These are phyloP conservation scores for Fusarium liriodendri DNA, from an alignment of 2,329 filamentous ascomycete genomes.

Conservation along the genomic window DNA sequence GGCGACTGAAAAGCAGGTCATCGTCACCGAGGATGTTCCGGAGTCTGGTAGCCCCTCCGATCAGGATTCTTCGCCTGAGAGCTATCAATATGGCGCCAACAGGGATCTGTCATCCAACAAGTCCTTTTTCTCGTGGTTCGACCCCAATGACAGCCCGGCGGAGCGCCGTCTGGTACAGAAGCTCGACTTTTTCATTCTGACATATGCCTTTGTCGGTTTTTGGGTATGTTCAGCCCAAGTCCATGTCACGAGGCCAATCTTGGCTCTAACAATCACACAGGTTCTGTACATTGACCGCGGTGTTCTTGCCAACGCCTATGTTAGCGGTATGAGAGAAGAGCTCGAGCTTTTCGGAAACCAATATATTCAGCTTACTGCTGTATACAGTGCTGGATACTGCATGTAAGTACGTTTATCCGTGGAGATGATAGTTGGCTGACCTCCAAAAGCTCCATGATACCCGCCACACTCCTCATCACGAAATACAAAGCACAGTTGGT, in stretches of 20 bases:
- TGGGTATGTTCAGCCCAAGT: background rate
- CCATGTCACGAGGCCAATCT: background rate
- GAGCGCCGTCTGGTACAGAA: background rate
- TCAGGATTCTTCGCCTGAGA: background rate
- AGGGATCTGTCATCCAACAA: background rate
- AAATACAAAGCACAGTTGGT: constrained; percentile 59
- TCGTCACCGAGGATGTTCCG: background rate
- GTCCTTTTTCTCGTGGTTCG: constrained; percentile 3
- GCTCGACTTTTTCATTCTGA: constrained; percentile 5
- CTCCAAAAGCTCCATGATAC: background rate
- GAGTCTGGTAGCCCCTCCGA: background rate
- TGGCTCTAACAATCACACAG: background rate
- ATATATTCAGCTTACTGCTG: constrained; percentile 63
- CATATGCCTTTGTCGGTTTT: constrained; percentile 5
- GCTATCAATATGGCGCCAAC: background rate
- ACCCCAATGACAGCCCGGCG: background rate
- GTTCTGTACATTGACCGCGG: constrained; percentile 4
- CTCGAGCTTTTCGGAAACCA: constrained; percentile 63
- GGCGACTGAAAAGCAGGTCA: background rate
- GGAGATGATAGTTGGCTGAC: background rate
- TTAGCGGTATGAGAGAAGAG: constrained; percentile 64
- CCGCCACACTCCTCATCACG: constrained; percentile 52
- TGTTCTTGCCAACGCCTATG: constrained; percentile 63
- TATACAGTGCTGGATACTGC: constrained; percentile 59
- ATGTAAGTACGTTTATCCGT: constrained; percentile 58